Evolutionary conservation across 768 basidiomycete species (phyloP).

Genomic region (Mycena rebaudengoi): DNA sequence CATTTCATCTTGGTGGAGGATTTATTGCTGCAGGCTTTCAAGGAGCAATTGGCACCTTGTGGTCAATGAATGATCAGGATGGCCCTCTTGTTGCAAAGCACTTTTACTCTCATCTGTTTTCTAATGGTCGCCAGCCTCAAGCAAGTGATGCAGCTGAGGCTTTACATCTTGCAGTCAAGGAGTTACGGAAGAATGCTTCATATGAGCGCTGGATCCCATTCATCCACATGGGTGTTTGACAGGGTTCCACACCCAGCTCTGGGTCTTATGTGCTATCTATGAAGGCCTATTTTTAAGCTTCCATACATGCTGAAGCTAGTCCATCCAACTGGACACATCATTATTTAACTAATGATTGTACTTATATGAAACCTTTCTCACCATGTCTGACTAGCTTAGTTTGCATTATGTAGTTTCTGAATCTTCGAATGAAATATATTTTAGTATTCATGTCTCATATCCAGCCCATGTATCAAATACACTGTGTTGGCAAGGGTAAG

Average conservation of each 20-base stretch:
- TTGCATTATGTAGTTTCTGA: background rate
- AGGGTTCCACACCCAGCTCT: background rate
- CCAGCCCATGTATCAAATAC: background rate
- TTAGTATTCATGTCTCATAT: background rate
- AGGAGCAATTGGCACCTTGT: too few relatives aligned
- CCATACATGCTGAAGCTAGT: background rate
- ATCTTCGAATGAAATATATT: background rate
- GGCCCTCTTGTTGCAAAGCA: too few relatives aligned
- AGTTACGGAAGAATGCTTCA: too few relatives aligned
- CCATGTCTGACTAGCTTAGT: background rate
- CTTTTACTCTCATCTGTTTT: too few relatives aligned
- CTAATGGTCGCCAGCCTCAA: too few relatives aligned
- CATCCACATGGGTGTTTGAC: too few relatives aligned
- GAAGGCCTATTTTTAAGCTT: background rate
- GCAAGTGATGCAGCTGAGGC: too few relatives aligned
- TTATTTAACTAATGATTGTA: background rate
- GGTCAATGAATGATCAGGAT: too few relatives aligned
- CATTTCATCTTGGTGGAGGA: too few relatives aligned
- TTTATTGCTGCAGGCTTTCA: too few relatives aligned
- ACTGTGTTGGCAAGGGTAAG: background rate
- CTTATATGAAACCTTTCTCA: background rate
- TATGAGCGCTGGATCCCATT: too few relatives aligned
- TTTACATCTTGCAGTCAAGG: too few relatives aligned
- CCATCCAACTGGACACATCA: background rate
- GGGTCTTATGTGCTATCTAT: background rate